A percentile compares a stretch with the other conserved stretches of the same genome.
phyloP scores from a whole-genome alignment of 2,329 filamentous ascomycete genomes.

The Botrytis hyacinthi region DNA sequence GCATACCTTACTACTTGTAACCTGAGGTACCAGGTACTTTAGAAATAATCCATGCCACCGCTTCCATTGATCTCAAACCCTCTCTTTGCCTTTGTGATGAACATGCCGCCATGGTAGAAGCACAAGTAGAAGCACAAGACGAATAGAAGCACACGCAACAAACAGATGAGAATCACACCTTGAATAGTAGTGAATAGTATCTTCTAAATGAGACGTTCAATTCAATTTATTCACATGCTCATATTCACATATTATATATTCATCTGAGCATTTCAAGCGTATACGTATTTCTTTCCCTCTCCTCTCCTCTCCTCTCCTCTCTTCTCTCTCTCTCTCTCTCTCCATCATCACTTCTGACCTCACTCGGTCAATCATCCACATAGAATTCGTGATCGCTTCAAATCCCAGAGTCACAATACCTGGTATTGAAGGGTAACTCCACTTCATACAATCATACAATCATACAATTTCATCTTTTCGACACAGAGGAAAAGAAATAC shows the following conservation, averaged over 20 bases:
- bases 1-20: neutral
- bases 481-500: neutral
- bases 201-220: neutral
- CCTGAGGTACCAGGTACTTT: neutral
- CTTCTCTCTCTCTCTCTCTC: no score
- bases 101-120: neutral
- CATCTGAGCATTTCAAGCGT: no score
- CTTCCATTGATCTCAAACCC: neutral
- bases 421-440: no score
- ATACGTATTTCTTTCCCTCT: no score
- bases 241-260: no score
- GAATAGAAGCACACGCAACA: neutral
- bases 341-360: no score
- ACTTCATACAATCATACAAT: no score
- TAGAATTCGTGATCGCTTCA: neutral
- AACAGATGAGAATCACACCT: neutral
- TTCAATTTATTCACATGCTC: neutral
- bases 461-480: neutral
- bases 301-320: no score
- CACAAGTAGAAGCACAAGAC: neutral
- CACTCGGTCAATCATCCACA: no score
- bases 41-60: neutral
- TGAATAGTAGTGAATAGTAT: neutral
- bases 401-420: neutral
- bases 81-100: neutral